Conservation (phyloP, 1,284 basidiomycete genomes). For the Calocybe gambosa region DNA sequence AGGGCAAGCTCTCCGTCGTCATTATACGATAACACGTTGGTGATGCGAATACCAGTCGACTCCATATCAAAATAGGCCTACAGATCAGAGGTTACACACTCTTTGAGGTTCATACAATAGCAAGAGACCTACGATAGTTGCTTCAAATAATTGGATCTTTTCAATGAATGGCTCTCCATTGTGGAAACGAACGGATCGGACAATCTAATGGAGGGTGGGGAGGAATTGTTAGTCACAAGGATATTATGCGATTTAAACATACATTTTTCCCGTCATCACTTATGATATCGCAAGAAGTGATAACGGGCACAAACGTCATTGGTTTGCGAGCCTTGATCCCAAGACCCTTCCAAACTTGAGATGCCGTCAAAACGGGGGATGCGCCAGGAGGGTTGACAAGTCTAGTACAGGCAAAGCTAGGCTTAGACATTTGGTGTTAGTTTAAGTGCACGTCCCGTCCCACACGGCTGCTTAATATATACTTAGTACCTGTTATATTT, state of each 20-base stretch:
- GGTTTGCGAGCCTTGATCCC: constrained; percentile 27
- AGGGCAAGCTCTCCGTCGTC: constrained; percentile 22
- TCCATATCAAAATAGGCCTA: constrained; percentile 27
- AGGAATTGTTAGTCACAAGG: neutral
- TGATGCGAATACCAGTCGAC: constrained; percentile 19
- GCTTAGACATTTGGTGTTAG: neutral
- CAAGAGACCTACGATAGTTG: constrained; percentile 22
- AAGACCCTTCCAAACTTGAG: constrained; percentile 29
- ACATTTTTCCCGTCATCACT: constrained; percentile 26
- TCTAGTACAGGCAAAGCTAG: constrained; percentile 24
- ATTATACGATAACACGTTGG: constrained; percentile 27
- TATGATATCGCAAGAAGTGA: constrained; percentile 22
- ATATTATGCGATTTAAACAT: neutral
- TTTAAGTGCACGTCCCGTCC: no score
- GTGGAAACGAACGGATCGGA: constrained; percentile 19
- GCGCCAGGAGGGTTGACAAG: constrained; percentile 25
- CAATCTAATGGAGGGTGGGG: constrained; percentile 16
- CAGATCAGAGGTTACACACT: neutral
- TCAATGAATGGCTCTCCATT: constrained; percentile 17
- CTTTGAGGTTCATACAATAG: neutral
- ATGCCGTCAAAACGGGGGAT: constrained; percentile 21
- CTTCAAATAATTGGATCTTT: constrained; percentile 17
- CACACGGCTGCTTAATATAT: no score
- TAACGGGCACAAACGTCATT: constrained; percentile 22
- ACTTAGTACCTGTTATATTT: no score